Percentiles rank a stretch among this genome's conserved stretches.
These are phyloP conservation scores for Periconia macrospinosa DNA, from an alignment of 2,329 filamentous ascomycete genomes.

Conservation along the genomic window DNA sequence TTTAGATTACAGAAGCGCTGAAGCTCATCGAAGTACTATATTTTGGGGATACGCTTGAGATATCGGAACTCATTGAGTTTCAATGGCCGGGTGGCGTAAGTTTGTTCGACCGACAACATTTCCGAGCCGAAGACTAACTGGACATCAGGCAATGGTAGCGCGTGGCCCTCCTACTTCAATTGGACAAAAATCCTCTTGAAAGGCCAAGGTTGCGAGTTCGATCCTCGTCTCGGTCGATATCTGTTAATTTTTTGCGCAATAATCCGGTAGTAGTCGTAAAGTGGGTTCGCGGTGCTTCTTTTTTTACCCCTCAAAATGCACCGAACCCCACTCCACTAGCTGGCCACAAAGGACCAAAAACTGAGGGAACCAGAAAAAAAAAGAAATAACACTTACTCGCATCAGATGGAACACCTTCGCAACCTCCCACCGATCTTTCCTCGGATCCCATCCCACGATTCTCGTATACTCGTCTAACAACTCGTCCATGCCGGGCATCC, in stretches of 20 bases:
- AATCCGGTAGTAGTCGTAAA: background rate
- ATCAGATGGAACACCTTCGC: slow-evolving; percentile 40
- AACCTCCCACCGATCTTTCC: slow-evolving; percentile 33
- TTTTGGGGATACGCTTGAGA: too few species aligned
- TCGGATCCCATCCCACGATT: slow-evolving; percentile 71
- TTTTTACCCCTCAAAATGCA: background rate
- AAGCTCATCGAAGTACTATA: too few species aligned
- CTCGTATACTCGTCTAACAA: slow-evolving; percentile 66
- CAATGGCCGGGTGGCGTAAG: too few species aligned
- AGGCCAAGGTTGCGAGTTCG: background rate
- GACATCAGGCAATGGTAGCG: background rate
- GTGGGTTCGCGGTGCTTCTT: background rate
- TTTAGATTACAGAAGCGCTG: too few species aligned
- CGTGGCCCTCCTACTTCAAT: background rate
- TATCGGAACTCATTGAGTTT: background rate
- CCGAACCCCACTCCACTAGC: too few species aligned
- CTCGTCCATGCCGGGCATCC: slow-evolving; percentile 63
- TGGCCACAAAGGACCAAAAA: background rate
- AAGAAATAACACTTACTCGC: slow-evolving; percentile 22
- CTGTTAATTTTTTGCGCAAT: background rate
- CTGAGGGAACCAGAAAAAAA: too few species aligned
- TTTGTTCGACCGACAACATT: too few species aligned
- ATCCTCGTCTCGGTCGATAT: background rate
- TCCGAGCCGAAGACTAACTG: too few species aligned
- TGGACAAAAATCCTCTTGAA: background rate